A percentile compares a stretch with the other conserved stretches of the same genome.
phyloP scores from a whole-genome alignment of 306 rosid species.

The Sicyos edulis region DNA sequence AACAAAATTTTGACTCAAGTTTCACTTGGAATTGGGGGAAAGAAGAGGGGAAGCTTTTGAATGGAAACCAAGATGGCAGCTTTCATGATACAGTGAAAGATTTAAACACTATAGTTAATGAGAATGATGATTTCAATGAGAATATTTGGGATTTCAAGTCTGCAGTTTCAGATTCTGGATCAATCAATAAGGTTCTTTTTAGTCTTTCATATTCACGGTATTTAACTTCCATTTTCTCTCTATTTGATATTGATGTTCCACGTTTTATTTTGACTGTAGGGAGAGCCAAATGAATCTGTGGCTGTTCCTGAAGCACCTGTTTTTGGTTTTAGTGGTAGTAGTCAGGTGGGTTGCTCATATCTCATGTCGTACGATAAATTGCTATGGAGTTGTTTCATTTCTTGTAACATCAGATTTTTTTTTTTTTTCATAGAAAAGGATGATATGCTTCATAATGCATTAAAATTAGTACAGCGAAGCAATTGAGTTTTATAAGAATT shows the following conservation, averaged over 20 bases:
- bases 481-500: background rate
- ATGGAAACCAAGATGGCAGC: slow-evolving; percentile 10
- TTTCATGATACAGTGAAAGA: slow-evolving; percentile 28
- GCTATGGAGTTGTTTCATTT: background rate
- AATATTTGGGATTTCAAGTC: slow-evolving; percentile 37
- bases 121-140: slow-evolving; percentile 18
- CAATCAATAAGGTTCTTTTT: slow-evolving; percentile 38
- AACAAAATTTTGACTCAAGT: slow-evolving; percentile 22
- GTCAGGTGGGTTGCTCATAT: slow-evolving; percentile 15
- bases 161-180: slow-evolving; percentile 30
- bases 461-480: background rate
- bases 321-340: background rate
- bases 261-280: slow-evolving; percentile 15
- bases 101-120: slow-evolving; percentile 11
- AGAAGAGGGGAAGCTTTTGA: slow-evolving; percentile 8
- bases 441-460: slow-evolving; percentile 2
- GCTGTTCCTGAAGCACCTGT: slow-evolving; percentile 14
- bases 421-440: background rate
- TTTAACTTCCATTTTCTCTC: background rate
- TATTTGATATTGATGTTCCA: background rate
- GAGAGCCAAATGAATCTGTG: background rate
- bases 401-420: background rate
- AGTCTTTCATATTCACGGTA: background rate
- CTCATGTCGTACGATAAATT: background rate
- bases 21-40: slow-evolving; percentile 13